Percentiles rank a stretch among this genome's conserved stretches.
These are phyloP conservation scores for Chrysochromulina tobinii DNA, from an alignment of 78 protist genomes.

Conservation along the genomic window DNA sequence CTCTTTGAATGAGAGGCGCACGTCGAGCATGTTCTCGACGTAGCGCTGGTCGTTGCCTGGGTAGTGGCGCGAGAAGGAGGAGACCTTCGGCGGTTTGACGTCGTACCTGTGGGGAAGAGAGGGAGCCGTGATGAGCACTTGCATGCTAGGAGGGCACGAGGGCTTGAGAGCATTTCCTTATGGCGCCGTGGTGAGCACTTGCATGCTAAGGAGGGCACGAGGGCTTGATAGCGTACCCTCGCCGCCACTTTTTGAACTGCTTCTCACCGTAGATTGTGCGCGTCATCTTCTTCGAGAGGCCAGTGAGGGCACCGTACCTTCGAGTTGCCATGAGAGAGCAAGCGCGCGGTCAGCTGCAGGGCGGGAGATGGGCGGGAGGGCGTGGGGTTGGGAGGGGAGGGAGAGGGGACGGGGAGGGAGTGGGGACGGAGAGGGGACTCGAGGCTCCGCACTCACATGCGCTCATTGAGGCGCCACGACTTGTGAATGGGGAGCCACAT, in stretches of 20 bases:
- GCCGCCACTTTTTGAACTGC: slow-evolving; percentile 25
- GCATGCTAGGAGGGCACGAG: too few relatives aligned
- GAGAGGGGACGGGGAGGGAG: too few relatives aligned
- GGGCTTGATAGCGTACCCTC: not conserved
- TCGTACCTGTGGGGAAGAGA: not conserved
- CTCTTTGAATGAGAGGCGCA: not conserved
- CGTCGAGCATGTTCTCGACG: not conserved
- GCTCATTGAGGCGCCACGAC: slow-evolving; percentile 23
- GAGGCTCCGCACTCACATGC: not conserved
- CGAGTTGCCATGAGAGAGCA: too few relatives aligned
- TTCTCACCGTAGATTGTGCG: not conserved
- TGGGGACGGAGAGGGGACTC: too few relatives aligned
- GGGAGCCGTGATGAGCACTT: too few relatives aligned
- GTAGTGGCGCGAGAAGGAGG: not conserved
- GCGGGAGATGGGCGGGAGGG: too few relatives aligned
- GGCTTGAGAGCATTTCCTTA: too few relatives aligned
- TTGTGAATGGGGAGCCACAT: not conserved
- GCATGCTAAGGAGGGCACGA: not conserved
- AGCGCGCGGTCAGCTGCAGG: too few relatives aligned
- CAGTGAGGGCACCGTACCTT: not conserved
- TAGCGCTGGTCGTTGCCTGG: not conserved
- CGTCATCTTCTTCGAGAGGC: slow-evolving; percentile 1
- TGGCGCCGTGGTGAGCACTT: not conserved
- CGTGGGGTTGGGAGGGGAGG: too few relatives aligned
- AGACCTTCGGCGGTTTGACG: not conserved